These are phyloP conservation scores for Pinus tabuliformis DNA, from an alignment of 75 land plant genomes.

Conservation along the genomic window DNA sequence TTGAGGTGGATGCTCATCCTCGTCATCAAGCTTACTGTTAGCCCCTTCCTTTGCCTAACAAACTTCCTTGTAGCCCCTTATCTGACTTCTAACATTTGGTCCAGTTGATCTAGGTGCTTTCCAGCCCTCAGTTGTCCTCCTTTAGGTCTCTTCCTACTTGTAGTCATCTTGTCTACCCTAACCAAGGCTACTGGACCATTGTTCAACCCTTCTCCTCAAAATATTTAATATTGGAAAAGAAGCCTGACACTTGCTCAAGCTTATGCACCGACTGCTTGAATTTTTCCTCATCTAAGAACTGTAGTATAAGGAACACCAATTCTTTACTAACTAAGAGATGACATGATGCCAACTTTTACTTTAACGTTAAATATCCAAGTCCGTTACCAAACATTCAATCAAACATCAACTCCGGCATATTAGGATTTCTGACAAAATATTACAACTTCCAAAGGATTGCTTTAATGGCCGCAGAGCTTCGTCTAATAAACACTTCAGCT, in stretches of 20 bases:
- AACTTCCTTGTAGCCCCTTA: too few species aligned
- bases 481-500: not conserved
- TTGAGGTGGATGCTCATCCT: too few species aligned
- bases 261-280: conserved; percentile 76
- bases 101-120: too few species aligned
- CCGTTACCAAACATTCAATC: not conserved
- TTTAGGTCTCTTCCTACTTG: too few species aligned
- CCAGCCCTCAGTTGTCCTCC: too few species aligned
- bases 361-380: not conserved
- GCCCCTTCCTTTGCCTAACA: too few species aligned
- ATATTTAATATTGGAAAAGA: too few species aligned
- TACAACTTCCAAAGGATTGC: not conserved
- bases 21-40: too few species aligned
- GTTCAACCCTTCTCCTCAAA: too few species aligned
- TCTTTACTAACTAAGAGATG: conserved; percentile 57
- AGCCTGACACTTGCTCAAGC: not conserved
- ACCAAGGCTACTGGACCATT: too few species aligned
- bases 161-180: too few species aligned
- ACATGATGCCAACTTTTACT: conserved; percentile 25
- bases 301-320: conserved; percentile 70
- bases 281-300: conserved; percentile 74
- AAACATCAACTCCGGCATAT: not conserved
- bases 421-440: not conserved
- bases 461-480: not conserved
- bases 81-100: too few species aligned